These are phyloP conservation scores for Osmanthus fragrans DNA, from an alignment of 257 asterid genomes.

Conservation along the genomic window DNA sequence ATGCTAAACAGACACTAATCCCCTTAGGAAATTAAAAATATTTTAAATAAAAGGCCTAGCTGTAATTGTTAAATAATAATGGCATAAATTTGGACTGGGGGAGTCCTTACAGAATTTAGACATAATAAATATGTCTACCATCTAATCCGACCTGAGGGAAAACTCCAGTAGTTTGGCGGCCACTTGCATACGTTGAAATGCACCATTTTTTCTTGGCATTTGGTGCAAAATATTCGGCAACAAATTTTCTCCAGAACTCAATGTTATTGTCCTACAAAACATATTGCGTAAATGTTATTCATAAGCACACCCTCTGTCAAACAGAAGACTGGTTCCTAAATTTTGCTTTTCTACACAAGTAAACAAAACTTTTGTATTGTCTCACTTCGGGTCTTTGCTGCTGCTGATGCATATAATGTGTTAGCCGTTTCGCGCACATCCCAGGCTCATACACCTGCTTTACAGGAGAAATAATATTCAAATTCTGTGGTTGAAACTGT, in stretches of 20 bases:
- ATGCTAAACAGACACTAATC: background rate
- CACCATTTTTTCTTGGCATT: slow-evolving; percentile 98
- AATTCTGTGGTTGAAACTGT: slow-evolving; percentile 68
- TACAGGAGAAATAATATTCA: slow-evolving; percentile 56
- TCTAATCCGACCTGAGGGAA: slow-evolving; percentile 82
- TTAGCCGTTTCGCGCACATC: slow-evolving; percentile 92
- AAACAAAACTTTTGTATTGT: background rate
- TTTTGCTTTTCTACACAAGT: background rate
- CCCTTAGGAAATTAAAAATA: slow-evolving; percentile 7
- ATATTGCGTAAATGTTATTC: slow-evolving; percentile 2
- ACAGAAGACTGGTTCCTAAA: background rate
- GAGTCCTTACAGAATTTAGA: slow-evolving; percentile 14
- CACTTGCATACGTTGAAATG: slow-evolving; percentile 94
- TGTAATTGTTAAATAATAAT: slow-evolving; percentile 11
- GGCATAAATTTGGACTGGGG: slow-evolving; percentile 21
- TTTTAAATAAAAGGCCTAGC: slow-evolving; percentile 1
- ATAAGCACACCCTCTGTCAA: slow-evolving; percentile 14
- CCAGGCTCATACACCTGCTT: slow-evolving; percentile 95
- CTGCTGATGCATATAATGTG: slow-evolving; percentile 96
- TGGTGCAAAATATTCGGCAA: slow-evolving; percentile 83
- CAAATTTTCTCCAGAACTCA: slow-evolving; percentile 93
- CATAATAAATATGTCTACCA: slow-evolving; percentile 14
- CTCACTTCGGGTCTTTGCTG: slow-evolving; percentile 95
- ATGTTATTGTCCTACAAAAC: slow-evolving; percentile 78
- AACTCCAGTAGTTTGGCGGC: slow-evolving; percentile 94